Evolutionary conservation across 108 stramenopile species (phyloP).

Genomic region (Hondaea fermentalgiana): DNA sequence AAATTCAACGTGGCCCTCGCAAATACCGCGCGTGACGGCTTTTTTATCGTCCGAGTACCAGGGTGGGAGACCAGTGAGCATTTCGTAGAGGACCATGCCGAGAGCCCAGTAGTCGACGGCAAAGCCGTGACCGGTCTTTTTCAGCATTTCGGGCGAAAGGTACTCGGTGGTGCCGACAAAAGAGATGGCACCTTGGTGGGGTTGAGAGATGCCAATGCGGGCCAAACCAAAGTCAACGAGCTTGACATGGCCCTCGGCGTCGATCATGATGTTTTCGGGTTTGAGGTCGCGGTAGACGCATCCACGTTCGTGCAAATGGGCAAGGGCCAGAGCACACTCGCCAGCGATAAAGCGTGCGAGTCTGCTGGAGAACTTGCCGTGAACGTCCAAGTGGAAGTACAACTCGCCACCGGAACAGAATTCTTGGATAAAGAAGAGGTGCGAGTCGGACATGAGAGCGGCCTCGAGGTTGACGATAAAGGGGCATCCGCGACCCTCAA

Average conservation of each 20-base stretch:
- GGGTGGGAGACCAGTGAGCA: slow-evolving; percentile 93
- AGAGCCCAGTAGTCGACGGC: slow-evolving; percentile 98
- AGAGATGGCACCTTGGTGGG: slow-evolving; percentile 24
- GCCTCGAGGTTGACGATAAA: slow-evolving; percentile 97
- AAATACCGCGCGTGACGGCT: slow-evolving; percentile 84
- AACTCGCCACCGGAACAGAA: slow-evolving; percentile 98
- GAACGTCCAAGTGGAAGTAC: slow-evolving; percentile 92
- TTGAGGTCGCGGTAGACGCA: slow-evolving; percentile 79
- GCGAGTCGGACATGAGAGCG: slow-evolving; percentile 90
- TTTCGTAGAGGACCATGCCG: slow-evolving; percentile 92
- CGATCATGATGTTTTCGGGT: slow-evolving; percentile 67
- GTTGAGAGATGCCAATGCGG: slow-evolving; percentile 27
- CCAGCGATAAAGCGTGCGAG: slow-evolving; percentile 86
- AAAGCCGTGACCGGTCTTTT: slow-evolving; percentile 59
- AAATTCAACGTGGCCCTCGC: slow-evolving; percentile 72
- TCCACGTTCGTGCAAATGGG: slow-evolving; percentile 80
- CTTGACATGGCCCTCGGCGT: slow-evolving; percentile 80
- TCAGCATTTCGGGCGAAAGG: slow-evolving; percentile 41
- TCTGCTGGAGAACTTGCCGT: slow-evolving; percentile 74
- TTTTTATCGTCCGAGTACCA: slow-evolving; percentile 93
- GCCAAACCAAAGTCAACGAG: slow-evolving; percentile 81
- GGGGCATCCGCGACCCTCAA: slow-evolving; percentile 81
- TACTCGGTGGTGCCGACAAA: slow-evolving; percentile 55
- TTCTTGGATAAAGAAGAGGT: slow-evolving; percentile 93
- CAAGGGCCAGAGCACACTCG: slow-evolving; percentile 80